Conservation (phyloP, 805 yeast species). For the Nakazawaea siamensis region DNA sequence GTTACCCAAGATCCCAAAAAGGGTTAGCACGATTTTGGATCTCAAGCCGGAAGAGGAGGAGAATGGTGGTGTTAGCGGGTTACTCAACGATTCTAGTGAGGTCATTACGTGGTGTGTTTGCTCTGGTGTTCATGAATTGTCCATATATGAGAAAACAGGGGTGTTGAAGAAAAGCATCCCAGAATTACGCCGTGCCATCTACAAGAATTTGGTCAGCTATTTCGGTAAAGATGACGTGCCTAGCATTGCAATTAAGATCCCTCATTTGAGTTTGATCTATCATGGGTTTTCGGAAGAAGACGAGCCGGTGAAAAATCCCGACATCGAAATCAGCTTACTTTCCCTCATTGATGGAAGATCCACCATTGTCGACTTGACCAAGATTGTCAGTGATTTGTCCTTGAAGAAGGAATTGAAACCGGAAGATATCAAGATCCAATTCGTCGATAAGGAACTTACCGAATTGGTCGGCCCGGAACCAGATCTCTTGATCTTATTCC, state of each 20-base stretch:
- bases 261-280: conserved; percentile 50
- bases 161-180: conserved; percentile 45
- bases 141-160: conserved; percentile 78
- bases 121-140: conserved; percentile 67
- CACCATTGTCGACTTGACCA: conserved; percentile 81
- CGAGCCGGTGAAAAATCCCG: conserved; percentile 24
- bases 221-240: conserved; percentile 71
- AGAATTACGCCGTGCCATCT: conserved; percentile 48
- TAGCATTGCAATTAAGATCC: conserved; percentile 50
- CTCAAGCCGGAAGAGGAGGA: conserved; percentile 72
- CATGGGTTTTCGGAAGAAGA: conserved; percentile 30
- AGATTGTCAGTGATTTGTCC: conserved; percentile 74
- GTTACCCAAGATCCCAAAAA: conserved; percentile 68
- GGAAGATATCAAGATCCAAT: conserved; percentile 63
- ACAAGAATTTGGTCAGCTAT: conserved; percentile 54
- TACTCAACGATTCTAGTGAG: conserved; percentile 71
- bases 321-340: conserved; percentile 58
- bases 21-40: conserved; percentile 68
- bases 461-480: conserved; percentile 89
- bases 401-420: conserved; percentile 48
- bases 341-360: conserved; percentile 82
- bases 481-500: conserved; percentile 76
- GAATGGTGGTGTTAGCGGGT: conserved; percentile 82
- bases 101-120: conserved; percentile 82
- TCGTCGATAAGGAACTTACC: conserved; percentile 65